A percentile compares a stretch with the other conserved stretches of the same genome.
Evolutionary conservation across 768 basidiomycete genomes (phyloP).

Genomic region (Boletus reticulatus): DNA sequence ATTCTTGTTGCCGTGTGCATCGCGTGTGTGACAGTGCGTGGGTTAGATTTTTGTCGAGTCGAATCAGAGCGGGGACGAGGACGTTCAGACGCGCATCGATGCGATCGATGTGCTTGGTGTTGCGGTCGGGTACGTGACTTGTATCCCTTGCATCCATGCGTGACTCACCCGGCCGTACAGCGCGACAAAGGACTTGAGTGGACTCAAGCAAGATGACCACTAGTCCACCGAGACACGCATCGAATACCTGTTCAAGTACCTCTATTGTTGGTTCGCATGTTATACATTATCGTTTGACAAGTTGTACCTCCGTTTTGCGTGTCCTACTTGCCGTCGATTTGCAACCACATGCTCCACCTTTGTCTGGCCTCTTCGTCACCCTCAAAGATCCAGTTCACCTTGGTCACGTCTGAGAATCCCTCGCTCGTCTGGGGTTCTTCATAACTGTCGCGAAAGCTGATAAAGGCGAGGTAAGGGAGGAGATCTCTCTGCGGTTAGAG

Average conservation of each 20-base stretch:
- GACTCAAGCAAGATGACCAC: slow-evolving; percentile 34
- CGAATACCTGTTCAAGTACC: background rate
- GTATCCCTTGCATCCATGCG: background rate
- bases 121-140: slow-evolving; percentile 49
- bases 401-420: slow-evolving; percentile 75
- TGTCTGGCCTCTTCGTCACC: slow-evolving; percentile 69
- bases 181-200: slow-evolving; percentile 39
- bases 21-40: background rate
- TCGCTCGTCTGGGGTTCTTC: slow-evolving; percentile 68
- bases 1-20: background rate
- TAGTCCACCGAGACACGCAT: slow-evolving; percentile 3
- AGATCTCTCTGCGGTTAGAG: slow-evolving; percentile 47
- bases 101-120: slow-evolving; percentile 62
- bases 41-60: slow-evolving; percentile 64
- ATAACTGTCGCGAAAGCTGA: slow-evolving; percentile 53
- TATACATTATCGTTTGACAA: background rate
- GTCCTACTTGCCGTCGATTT: slow-evolving; percentile 65
- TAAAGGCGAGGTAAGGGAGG: slow-evolving; percentile 60
- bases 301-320: background rate
- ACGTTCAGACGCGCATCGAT: slow-evolving; percentile 56
- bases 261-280: background rate
- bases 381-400: slow-evolving; percentile 78
- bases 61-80: slow-evolving; percentile 62
- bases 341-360: slow-evolving; percentile 85
- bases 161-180: slow-evolving; percentile 20